phyloP scores from a whole-genome alignment of 2,329 filamentous ascomycete genomes.

The Neonectria ditissima region DNA sequence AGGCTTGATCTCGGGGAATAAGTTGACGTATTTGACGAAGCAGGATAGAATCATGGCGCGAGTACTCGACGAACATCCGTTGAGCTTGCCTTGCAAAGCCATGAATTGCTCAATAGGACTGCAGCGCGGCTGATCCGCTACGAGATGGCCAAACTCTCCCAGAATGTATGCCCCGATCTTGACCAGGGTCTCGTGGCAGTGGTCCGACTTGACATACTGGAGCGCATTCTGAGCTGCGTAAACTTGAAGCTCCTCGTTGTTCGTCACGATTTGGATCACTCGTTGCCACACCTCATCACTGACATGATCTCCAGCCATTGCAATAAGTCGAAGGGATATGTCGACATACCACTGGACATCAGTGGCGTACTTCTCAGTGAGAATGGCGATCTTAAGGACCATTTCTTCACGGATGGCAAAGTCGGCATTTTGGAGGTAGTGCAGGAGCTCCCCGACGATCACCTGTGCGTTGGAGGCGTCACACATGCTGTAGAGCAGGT shows the following conservation, averaged over 20 bases:
- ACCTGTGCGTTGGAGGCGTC: slow-evolving; percentile 93
- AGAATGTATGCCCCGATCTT: slow-evolving; percentile 98
- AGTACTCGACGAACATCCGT: slow-evolving; percentile 88
- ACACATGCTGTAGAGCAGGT: slow-evolving; percentile 99
- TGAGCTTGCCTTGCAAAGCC: slow-evolving; percentile 90
- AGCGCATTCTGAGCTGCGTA: slow-evolving; percentile 95
- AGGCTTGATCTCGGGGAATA: slow-evolving; percentile 98
- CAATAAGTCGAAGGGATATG: slow-evolving; percentile 92
- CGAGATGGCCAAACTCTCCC: slow-evolving; percentile 95
- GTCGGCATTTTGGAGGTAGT: slow-evolving; percentile 95
- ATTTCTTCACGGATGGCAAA: slow-evolving; percentile 99
- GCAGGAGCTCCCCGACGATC: slow-evolving; percentile 92
- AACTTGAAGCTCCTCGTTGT: slow-evolving; percentile 97
- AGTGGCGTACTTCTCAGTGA: slow-evolving; percentile 98
- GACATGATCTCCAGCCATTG: slow-evolving; percentile 97
- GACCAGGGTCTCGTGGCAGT: slow-evolving; percentile 95
- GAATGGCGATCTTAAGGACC: slow-evolving; percentile 97
- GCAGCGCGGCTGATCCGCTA: slow-evolving; percentile 91
- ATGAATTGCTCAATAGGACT: slow-evolving; percentile 98
- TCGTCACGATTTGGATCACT: slow-evolving; percentile 98
- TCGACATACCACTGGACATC: slow-evolving; percentile 99
- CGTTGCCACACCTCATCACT: slow-evolving; percentile 99
- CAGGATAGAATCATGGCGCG: slow-evolving; percentile 94
- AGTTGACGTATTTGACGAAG: slow-evolving; percentile 97
- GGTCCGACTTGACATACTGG: slow-evolving; percentile 90